Base-by-base conservation (phyloP, 2,329 filamentous ascomycete species). In the Stachybotrys echinatus region DNA sequence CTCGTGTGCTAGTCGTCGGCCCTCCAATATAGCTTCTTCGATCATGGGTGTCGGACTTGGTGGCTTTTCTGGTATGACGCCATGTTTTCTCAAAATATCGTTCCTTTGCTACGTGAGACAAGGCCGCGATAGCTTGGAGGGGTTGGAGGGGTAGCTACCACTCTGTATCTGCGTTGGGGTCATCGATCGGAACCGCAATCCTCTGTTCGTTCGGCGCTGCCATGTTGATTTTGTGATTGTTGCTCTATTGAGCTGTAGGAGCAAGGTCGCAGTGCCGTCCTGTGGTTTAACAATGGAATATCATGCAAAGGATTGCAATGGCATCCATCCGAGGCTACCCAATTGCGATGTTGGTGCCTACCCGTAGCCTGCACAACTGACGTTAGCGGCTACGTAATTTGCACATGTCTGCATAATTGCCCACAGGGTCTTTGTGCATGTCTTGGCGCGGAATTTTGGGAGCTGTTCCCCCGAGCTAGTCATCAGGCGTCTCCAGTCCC, bases 91-190 rank as follows among this genome's bases (percentile, higher is more conserved):
- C 51, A 99, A 84, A 63, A 99, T 99, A 60, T 99, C 94, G 68
- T 99, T 99, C 92, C 92, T 96, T 48, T 27, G 38, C 21, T 44
- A 20, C n/a, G 21, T 43, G 43, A 44, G 42, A n/a, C 14, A 6
- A 8, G 55, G n/a, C 14, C 44, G 3, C 23, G 52, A 40, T 40
- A 7, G 10, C 14, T 42, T 47, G 45, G 27, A 45, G 48, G 47
- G 50, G 44, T 46, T 58, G 54, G 57, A 61, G 58, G 58, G 59
- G 54, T 54, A 56, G 54, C 61, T 74, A 92, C 94, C 94, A 99
- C 85, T 99, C 94, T 55, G 94, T 99, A 67, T 99, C 94, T 55
- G 91, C 94, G 65, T 97, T 95, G 27, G 92, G 92, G 65, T 97
- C 87, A 65, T 95, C 90, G 58, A 99, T 87, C 42, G 92, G 91